Conservation (phyloP, 768 basidiomycete genomes). For the Phlebiopsis gigantea region DNA sequence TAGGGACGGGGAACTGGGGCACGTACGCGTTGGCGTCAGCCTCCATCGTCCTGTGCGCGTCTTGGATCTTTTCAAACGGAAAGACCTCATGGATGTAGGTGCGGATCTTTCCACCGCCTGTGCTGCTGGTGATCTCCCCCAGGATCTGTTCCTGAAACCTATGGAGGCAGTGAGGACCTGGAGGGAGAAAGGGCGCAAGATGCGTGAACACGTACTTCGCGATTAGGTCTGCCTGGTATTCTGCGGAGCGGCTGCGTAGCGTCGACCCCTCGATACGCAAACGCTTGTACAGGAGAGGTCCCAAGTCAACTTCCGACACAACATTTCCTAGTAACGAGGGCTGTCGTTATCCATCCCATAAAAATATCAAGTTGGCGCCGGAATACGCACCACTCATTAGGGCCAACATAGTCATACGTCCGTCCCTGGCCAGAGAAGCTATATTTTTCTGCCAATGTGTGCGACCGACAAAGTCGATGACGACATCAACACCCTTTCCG, state of each 20-base stretch:
- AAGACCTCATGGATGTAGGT: constrained; percentile 84
- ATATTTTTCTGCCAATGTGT: constrained; percentile 74
- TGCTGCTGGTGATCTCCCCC: constrained; percentile 49
- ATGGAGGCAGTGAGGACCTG: not conserved
- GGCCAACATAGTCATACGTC: constrained; percentile 66
- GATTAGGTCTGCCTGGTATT: constrained; percentile 75
- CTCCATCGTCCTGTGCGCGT: constrained; percentile 83
- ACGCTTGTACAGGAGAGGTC: constrained; percentile 74
- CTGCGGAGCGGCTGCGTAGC: constrained; percentile 63
- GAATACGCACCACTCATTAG: constrained; percentile 53
- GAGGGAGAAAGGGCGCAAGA: not conserved
- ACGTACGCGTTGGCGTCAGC: constrained; percentile 53
- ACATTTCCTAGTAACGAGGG: constrained; percentile 1
- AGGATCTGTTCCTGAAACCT: constrained; percentile 56
- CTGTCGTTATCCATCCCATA: not conserved
- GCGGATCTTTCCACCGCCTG: constrained; percentile 56
- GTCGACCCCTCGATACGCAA: constrained; percentile 88
- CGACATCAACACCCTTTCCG: constrained; percentile 71
- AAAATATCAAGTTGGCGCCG: constrained; percentile 38
- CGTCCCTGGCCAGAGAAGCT: constrained; percentile 63
- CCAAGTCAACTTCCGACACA: constrained; percentile 40
- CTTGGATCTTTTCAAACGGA: constrained; percentile 72
- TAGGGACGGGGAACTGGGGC: not conserved
- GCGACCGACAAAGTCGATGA: constrained; percentile 81
- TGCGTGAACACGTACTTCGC: constrained; percentile 34